Evolutionary conservation across 768 basidiomycete species (phyloP), one percentile per base, ranked within the genome.

Genomic region (Boletus barrowsii): DNA sequence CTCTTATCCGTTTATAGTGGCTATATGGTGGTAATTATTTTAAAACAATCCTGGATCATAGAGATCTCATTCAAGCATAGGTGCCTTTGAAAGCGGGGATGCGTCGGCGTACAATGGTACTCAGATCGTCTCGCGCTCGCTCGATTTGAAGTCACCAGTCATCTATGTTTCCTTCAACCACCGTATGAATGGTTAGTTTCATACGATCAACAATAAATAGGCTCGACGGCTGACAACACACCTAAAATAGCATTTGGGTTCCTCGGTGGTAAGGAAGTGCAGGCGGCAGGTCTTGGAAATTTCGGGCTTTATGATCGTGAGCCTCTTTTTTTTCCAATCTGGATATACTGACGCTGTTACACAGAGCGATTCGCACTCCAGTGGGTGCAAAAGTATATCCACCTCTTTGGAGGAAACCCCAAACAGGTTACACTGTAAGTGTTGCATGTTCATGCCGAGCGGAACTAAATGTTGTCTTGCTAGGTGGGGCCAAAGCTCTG

Each of bases 231-330:
- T 57, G n/a, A 47, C 47, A 3, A 35, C 33, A 35, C 33, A n/a
- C n/a, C 5, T 4, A 0, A 17, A 8, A 33, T 32, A 69, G 68
- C 66, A 3, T 66, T 69, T 47, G 70, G 64, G 30, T 72, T 71
- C 55, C 60, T 67, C 13, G 68, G 58, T 7, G 61, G 68, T 2
- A 59, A 62, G 37, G 51, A 53, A 10, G 44, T 53, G 9, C 36
- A 47, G 17, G 36, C 18, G 3, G 51, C 51, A 7, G 51, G 43
- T 5, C 29, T 52, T 32, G 43, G 51, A 13, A 46, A 52, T 14
- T 40, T 52, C 2, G 51, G 37, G 20, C 58, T 79, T 20, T 57
- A 60, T 51, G 78, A 78, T 59, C 68, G 69, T 70, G 32, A 47
- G 61, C 42, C 10, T 37, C n/a, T 8, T 1, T 26, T 3, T 51